These are phyloP conservation scores for Colletotrichum sp. DNA, from an alignment of 2,329 filamentous ascomycete species.

Conservation along the genomic window DNA sequence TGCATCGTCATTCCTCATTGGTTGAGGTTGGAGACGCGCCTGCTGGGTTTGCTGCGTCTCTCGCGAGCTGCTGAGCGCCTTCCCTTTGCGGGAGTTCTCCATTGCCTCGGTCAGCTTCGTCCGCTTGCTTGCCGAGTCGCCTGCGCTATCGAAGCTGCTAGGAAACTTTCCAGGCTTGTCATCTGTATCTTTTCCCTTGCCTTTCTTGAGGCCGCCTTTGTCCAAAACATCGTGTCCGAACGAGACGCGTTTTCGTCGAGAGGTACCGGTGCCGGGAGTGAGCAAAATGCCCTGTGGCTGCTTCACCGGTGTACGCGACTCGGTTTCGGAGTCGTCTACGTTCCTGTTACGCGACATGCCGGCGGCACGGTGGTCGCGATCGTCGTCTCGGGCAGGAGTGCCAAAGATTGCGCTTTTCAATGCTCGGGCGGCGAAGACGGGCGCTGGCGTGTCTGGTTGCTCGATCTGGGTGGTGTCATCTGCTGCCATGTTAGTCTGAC, in stretches of 20 bases:
- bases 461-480: constrained; percentile 55
- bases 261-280: constrained; percentile 66
- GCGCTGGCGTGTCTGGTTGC: constrained; percentile 68
- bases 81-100: constrained; percentile 45
- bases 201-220: constrained; percentile 33
- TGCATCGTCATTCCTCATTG: constrained; percentile 24
- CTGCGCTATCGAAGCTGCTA: constrained; percentile 28
- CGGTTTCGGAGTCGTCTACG: constrained; percentile 26
- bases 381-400: constrained; percentile 51
- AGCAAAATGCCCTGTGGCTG: constrained; percentile 63
- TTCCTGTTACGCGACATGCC: constrained; percentile 4
- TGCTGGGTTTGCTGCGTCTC: constrained; percentile 14
- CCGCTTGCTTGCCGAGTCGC: constrained; percentile 33
- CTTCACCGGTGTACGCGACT: constrained; percentile 52
- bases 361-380: constrained; percentile 29
- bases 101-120: constrained; percentile 51
- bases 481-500: constrained; percentile 18
- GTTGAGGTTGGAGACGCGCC: constrained; percentile 15
- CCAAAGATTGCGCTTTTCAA: constrained; percentile 70
- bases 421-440: constrained; percentile 70
- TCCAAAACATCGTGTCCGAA: constrained; percentile 63
- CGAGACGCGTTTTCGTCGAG: constrained; percentile 68
- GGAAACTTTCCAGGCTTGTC: constrained; percentile 34
- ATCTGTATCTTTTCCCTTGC: constrained; percentile 31
- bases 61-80: not conserved